Evolutionary conservation across 2,329 filamentous ascomycete genomes (phyloP).

Genomic region (Ceratocystis huliohia): DNA sequence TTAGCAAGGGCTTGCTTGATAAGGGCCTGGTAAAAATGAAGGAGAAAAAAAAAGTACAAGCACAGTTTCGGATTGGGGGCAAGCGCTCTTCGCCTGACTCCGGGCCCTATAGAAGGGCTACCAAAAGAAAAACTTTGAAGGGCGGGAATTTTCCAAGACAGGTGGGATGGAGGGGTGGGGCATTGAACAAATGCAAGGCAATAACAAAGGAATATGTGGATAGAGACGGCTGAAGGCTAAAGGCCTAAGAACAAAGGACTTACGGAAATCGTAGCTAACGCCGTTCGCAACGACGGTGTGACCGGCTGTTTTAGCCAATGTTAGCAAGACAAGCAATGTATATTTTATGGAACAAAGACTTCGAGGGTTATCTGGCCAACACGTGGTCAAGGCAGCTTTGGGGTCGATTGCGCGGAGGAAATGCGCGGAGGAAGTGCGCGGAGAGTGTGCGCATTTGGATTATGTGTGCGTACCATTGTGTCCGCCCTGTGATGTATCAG

Average conservation of each 20-base stretch:
- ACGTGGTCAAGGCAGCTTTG: background rate
- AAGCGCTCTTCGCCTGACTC: too few species aligned
- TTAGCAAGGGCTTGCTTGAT: background rate
- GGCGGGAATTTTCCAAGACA: background rate
- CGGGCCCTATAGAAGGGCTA: too few species aligned
- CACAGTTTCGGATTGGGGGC: background rate
- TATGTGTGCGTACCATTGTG: constrained; percentile 18
- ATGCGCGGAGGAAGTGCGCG: too few species aligned
- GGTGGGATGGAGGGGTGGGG: background rate
- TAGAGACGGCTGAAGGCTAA: constrained; percentile 28
- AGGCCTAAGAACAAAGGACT: constrained; percentile 41
- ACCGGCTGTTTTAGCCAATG: constrained; percentile 18
- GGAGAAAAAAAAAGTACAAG: background rate
- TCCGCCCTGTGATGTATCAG: constrained; percentile 15
- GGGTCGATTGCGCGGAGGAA: constrained; percentile 3
- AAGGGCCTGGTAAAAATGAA: background rate
- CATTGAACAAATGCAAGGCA: background rate
- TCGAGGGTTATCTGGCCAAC: background rate
- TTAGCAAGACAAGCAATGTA: constrained; percentile 17
- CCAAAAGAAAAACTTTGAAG: background rate
- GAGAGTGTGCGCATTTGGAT: too few species aligned
- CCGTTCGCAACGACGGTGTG: constrained; percentile 22
- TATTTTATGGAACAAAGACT: background rate
- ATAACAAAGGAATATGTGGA: background rate
- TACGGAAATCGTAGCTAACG: constrained; percentile 22